Evolutionary conservation across 2,329 filamentous ascomycete genomes (phyloP).

Genomic region (Hypoxylon sp.): DNA sequence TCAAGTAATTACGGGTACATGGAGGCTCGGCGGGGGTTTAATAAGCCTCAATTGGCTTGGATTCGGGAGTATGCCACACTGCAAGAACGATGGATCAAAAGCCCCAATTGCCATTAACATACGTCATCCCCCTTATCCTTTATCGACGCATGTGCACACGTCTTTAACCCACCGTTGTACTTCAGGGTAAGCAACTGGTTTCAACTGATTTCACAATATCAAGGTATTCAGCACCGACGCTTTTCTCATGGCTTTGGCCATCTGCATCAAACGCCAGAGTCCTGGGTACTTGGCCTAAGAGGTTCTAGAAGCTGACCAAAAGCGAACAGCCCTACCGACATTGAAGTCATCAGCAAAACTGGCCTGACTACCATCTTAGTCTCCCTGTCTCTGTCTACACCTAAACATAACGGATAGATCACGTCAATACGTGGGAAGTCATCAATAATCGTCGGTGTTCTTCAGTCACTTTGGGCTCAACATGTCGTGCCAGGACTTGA

Average conservation of each 20-base stretch:
- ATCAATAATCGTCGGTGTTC: background rate
- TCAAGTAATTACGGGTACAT: background rate
- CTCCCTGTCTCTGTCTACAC: no score
- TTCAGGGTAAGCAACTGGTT: background rate
- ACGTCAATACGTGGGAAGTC: background rate
- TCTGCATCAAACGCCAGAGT: background rate
- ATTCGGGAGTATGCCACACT: background rate
- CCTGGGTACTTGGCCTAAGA: background rate
- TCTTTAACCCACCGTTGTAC: background rate
- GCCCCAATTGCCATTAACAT: background rate
- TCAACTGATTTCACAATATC: background rate
- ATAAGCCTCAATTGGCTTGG: conserved; percentile 21
- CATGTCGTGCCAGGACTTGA: background rate
- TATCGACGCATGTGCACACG: background rate
- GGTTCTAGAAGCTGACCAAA: background rate
- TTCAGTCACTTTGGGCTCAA: background rate
- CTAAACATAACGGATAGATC: no score
- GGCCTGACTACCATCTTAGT: no score
- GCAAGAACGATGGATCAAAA: background rate
- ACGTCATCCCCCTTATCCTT: conserved; percentile 1
- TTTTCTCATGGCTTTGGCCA: background rate
- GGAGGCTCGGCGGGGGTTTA: background rate
- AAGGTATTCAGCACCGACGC: background rate
- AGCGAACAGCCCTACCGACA: background rate
- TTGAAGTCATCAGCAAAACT: no score